Evolutionary conservation across 306 rosid species (phyloP).

Genomic region (Acacia confusa): DNA sequence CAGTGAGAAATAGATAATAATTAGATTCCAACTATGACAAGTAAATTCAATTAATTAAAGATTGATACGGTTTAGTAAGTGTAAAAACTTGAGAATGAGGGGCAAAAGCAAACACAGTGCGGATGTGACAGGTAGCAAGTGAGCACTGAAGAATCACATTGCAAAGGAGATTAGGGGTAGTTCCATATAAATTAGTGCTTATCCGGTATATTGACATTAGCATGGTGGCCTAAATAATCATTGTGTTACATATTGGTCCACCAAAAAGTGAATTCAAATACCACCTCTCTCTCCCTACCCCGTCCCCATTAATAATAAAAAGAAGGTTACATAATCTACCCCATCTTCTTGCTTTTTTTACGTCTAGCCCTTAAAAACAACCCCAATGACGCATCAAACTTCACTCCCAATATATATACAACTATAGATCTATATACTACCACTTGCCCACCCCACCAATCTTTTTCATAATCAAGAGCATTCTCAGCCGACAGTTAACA

Average conservation of each 20-base stretch:
- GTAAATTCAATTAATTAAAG: background rate
- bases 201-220: slow-evolving; percentile 29
- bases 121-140: background rate
- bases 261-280: slow-evolving; percentile 27
- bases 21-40: background rate
- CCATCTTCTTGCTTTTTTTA: slow-evolving; percentile 24
- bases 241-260: slow-evolving; percentile 29
- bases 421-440: too few relatives aligned
- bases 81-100: background rate
- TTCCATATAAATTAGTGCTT: slow-evolving; percentile 34
- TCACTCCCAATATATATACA: background rate
- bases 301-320: background rate
- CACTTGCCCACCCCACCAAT: background rate
- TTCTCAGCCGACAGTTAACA: background rate
- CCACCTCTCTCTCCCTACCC: slow-evolving; percentile 10
- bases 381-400: slow-evolving; percentile 7
- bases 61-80: background rate
- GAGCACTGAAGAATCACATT: slow-evolving; percentile 4
- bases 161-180: slow-evolving; percentile 7
- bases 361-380: slow-evolving; percentile 6
- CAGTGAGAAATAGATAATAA: background rate
- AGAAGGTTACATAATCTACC: slow-evolving; percentile 27
- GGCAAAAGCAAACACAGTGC: background rate
- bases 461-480: background rate
- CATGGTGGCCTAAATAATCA: slow-evolving; percentile 46